phyloP scores from a whole-genome alignment of 1,284 basidiomycete genomes.

The Pseudozyma thailandica region DNA sequence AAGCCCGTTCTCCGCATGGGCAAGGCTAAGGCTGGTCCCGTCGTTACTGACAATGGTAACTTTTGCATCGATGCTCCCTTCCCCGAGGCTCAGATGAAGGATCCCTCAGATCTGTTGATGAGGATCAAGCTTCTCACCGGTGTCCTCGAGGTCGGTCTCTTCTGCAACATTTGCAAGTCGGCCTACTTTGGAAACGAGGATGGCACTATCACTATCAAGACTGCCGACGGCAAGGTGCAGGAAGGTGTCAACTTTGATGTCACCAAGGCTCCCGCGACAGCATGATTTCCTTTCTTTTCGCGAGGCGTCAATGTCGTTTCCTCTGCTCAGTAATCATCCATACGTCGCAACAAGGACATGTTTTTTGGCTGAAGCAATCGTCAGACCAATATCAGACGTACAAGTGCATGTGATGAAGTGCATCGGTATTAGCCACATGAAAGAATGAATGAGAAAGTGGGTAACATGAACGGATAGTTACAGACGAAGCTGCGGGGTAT shows the following conservation, averaged over 20 bases:
- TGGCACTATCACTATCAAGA: conserved; percentile 59
- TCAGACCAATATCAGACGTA: too few species aligned
- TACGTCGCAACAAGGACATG: too few species aligned
- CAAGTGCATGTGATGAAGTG: too few species aligned
- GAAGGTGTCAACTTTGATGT: conserved; percentile 49
- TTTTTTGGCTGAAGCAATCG: too few species aligned
- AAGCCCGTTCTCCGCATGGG: conserved; percentile 61
- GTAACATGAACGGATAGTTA: too few species aligned
- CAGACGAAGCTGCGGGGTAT: not conserved
- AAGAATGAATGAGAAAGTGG: too few species aligned
- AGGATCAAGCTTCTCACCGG: conserved; percentile 74
- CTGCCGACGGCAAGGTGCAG: conserved; percentile 52
- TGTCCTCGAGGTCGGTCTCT: conserved; percentile 95
- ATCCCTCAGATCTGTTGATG: conserved; percentile 54
- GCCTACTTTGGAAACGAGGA: conserved; percentile 90
- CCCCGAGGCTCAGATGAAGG: conserved; percentile 56
- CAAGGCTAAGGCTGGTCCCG: conserved; percentile 82
- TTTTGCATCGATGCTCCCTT: conserved; percentile 66
- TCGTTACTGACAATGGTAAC: conserved; percentile 85
- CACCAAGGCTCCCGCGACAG: conserved; percentile 22
- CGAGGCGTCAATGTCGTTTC: too few species aligned
- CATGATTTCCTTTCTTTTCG: conserved; percentile 19
- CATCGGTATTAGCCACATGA: too few species aligned
- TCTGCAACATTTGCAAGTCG: conserved; percentile 88
- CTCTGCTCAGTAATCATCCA: too few species aligned